A percentile compares a stretch with the other conserved stretches of the same genome.
phyloP scores from a whole-genome alignment of 2,329 filamentous ascomycete genomes.

The Aulographum hederae region DNA sequence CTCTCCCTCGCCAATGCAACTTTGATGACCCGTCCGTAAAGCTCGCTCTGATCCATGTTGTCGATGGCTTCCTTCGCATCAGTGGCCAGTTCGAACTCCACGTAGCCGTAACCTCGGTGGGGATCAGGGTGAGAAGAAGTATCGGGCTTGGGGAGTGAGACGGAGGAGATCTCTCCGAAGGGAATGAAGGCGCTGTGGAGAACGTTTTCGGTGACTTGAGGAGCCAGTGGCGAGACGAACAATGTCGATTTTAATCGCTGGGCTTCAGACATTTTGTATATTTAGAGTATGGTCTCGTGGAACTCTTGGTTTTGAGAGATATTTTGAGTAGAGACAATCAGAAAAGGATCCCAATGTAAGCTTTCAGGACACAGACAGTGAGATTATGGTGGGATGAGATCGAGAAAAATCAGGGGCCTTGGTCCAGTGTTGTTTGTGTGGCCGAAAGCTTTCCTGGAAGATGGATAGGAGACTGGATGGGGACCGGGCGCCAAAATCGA shows the following conservation, averaged over 20 bases:
- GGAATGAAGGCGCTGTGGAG: conserved; percentile 87
- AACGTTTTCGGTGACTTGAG: conserved; percentile 54
- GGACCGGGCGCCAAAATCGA: no score
- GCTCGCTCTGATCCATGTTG: conserved; percentile 96
- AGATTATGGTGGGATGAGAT: no score
- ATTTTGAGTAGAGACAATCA: no score
- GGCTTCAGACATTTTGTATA: conserved; percentile 52
- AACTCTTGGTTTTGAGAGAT: no score
- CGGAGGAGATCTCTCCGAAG: conserved; percentile 87
- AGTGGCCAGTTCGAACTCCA: conserved; percentile 72
- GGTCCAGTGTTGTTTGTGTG: no score
- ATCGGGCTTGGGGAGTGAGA: conserved; percentile 79
- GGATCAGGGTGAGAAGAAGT: conserved; percentile 47
- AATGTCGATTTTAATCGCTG: conserved; percentile 78
- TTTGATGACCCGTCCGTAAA: conserved; percentile 83
- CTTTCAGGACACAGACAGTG: no score
- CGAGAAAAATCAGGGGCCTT: no score
- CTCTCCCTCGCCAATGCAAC: conserved; percentile 84
- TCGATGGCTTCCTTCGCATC: conserved; percentile 93
- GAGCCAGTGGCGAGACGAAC: conserved; percentile 77
- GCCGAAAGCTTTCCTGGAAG: no score
- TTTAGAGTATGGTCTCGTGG: no score
- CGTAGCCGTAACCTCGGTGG: conserved; percentile 89
- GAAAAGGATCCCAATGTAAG: no score
- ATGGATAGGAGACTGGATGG: no score